These are phyloP conservation scores for Backusella circina DNA, from an alignment of 192 early-diverging fungal genomes.

Conservation along the genomic window DNA sequence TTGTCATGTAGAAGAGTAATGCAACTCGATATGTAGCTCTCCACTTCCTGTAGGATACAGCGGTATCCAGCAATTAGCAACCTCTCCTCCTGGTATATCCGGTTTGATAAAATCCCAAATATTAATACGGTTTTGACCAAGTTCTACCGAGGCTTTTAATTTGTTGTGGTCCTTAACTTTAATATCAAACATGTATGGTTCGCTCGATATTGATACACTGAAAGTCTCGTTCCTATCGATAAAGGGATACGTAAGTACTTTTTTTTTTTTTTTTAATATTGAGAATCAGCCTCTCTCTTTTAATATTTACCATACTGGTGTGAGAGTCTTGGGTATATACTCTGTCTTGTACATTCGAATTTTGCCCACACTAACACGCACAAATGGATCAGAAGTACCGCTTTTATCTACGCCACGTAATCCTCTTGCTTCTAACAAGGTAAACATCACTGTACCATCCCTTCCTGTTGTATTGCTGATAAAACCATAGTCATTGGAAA, in stretches of 20 bases:
- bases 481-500: not conserved
- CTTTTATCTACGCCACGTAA: slow-evolving; percentile 53
- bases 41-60: slow-evolving; percentile 21
- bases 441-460: slow-evolving; percentile 28
- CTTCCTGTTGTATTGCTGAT: slow-evolving; percentile 2
- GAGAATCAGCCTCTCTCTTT: not conserved
- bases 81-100: not conserved
- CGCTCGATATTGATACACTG: not conserved
- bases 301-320: slow-evolving; percentile 27
- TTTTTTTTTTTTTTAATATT: not conserved
- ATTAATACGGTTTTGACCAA: slow-evolving; percentile 19
- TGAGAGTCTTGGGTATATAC: slow-evolving; percentile 20
- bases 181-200: slow-evolving; percentile 22
- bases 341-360: slow-evolving; percentile 20
- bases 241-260: not conserved
- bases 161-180: slow-evolving; percentile 27
- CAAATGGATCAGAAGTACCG: slow-evolving; percentile 22
- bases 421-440: slow-evolving; percentile 44
- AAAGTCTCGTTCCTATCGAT: slow-evolving; percentile 23
- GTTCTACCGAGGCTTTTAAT: slow-evolving; percentile 6
- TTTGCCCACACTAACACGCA: slow-evolving; percentile 16
- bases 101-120: slow-evolving; percentile 28
- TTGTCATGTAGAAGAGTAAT: not conserved
- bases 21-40: slow-evolving; percentile 10
- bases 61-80: slow-evolving; percentile 15